Percentiles rank a stretch among this genome's conserved stretches.
Conservation (phyloP, 2,329 filamentous ascomycete genomes). For the Talaromyces sp. region DNA sequence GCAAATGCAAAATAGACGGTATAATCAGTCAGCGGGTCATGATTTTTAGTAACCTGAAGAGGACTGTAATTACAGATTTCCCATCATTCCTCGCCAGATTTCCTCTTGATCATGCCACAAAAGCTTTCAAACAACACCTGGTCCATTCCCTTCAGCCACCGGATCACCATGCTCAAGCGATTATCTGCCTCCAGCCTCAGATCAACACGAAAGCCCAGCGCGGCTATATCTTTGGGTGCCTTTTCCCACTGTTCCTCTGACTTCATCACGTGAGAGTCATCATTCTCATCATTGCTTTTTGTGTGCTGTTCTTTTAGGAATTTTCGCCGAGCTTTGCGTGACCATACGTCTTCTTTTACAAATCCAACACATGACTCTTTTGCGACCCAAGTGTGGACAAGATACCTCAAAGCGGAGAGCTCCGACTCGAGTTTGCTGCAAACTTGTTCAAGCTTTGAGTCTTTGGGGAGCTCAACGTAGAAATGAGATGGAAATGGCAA, state of each 20-base stretch:
- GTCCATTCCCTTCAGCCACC: conserved; percentile 74
- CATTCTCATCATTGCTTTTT: conserved; percentile 12
- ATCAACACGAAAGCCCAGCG: conserved; percentile 56
- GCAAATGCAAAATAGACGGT: neutral
- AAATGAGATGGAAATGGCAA: conserved; percentile 50
- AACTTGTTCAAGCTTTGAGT: conserved; percentile 23
- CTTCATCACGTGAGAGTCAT: conserved; percentile 18
- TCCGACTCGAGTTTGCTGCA: conserved; percentile 41
- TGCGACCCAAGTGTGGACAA: conserved; percentile 62
- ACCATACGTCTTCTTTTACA: conserved; percentile 68
- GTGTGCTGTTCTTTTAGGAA: conserved; percentile 21
- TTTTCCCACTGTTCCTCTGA: conserved; percentile 13
- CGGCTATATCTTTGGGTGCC: conserved; percentile 29
- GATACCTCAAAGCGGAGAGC: conserved; percentile 53
- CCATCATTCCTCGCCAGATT: conserved; percentile 19
- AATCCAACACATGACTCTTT: conserved; percentile 55
- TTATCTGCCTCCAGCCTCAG: conserved; percentile 38
- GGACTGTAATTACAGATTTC: neutral
- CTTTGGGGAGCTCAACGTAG: conserved; percentile 33
- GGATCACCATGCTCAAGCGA: conserved; percentile 47
- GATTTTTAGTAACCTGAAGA: neutral
- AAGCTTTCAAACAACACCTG: conserved; percentile 79
- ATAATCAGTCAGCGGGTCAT: neutral
- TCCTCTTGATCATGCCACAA: conserved; percentile 67
- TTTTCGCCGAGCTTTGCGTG: conserved; percentile 64